These are phyloP conservation scores for Tremella fuciformis DNA, from an alignment of 768 basidiomycete species.

Conservation along the genomic window DNA sequence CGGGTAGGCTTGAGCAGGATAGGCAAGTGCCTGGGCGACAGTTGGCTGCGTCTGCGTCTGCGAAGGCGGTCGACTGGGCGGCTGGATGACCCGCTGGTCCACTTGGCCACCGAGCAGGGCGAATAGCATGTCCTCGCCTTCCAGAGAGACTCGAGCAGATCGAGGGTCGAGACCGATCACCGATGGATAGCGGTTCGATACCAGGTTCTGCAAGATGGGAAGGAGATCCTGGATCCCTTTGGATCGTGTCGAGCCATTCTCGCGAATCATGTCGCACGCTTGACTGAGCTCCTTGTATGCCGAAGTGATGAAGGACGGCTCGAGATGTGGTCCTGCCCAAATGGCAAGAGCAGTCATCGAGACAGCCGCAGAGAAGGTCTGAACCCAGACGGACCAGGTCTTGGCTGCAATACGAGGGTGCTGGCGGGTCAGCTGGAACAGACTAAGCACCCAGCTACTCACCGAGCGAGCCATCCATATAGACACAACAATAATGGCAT, in stretches of 20 bases:
- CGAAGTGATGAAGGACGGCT: constrained; percentile 28
- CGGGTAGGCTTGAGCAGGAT: background rate
- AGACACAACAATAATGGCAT: constrained; percentile 35
- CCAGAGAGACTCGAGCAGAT: constrained; percentile 13
- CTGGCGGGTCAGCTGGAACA: background rate
- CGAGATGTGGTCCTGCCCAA: constrained; percentile 43
- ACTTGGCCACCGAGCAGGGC: constrained; percentile 43
- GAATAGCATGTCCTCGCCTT: constrained; percentile 47
- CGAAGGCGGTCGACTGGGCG: background rate
- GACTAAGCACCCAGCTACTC: background rate
- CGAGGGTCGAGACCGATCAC: constrained; percentile 22
- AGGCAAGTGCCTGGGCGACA: background rate
- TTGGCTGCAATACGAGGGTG: constrained; percentile 38
- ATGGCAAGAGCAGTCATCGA: constrained; percentile 44
- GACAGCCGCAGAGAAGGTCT: constrained; percentile 44
- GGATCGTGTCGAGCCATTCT: constrained; percentile 31
- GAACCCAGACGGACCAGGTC: constrained; percentile 44
- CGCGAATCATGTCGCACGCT: constrained; percentile 40
- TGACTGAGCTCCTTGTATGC: constrained; percentile 36
- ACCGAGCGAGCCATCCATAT: constrained; percentile 33
- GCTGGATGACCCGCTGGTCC: constrained; percentile 7
- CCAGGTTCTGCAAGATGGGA: constrained; percentile 33
- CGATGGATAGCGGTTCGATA: constrained; percentile 36
- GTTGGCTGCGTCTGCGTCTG: background rate
- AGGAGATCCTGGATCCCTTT: constrained; percentile 28